phyloP scores from a whole-genome alignment of 2,329 filamentous ascomycete genomes.

The Aspergillus texensis region DNA sequence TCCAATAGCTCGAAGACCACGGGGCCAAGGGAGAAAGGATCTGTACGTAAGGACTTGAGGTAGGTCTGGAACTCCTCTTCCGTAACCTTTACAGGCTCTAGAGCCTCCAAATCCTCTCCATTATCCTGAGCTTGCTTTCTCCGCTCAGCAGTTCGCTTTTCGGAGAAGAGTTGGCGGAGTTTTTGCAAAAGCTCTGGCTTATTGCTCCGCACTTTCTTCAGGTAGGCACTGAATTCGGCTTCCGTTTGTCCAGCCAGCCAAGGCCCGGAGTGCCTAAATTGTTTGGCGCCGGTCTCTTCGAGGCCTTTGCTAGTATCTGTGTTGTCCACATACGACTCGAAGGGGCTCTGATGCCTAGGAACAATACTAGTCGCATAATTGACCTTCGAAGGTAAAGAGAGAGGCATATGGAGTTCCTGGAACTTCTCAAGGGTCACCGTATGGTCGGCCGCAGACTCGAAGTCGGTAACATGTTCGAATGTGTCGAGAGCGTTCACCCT shows the following conservation, averaged over 20 bases:
- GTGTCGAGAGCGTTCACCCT: constrained; percentile 80
- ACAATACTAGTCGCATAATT: constrained; percentile 33
- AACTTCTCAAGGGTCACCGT: constrained; percentile 80
- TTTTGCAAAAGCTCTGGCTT: constrained; percentile 43
- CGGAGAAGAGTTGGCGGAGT: constrained; percentile 37
- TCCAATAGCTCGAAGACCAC: constrained; percentile 60
- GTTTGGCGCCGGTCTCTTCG: constrained; percentile 37
- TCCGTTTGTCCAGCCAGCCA: constrained; percentile 60
- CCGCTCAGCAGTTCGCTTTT: constrained; percentile 38
- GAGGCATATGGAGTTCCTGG: constrained; percentile 75
- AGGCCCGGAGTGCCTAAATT: constrained; percentile 63
- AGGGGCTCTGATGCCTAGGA: constrained; percentile 40
- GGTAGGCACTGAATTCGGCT: constrained; percentile 56
- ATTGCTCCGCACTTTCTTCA: constrained; percentile 49
- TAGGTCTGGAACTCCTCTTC: constrained; percentile 52
- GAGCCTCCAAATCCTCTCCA: constrained; percentile 37
- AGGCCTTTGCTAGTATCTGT: constrained; percentile 41
- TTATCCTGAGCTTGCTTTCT: constrained; percentile 45
- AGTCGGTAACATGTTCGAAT: constrained; percentile 86
- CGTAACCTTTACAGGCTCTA: constrained; percentile 34
- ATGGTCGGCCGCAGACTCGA: constrained; percentile 79
- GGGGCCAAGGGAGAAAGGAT: constrained; percentile 52
- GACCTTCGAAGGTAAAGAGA: constrained; percentile 55
- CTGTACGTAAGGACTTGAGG: constrained; percentile 47
- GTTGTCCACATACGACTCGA: constrained; percentile 49